Evolutionary conservation across 2,329 filamentous ascomycete genomes (phyloP).

Genomic region (Dissoconium aciculare): DNA sequence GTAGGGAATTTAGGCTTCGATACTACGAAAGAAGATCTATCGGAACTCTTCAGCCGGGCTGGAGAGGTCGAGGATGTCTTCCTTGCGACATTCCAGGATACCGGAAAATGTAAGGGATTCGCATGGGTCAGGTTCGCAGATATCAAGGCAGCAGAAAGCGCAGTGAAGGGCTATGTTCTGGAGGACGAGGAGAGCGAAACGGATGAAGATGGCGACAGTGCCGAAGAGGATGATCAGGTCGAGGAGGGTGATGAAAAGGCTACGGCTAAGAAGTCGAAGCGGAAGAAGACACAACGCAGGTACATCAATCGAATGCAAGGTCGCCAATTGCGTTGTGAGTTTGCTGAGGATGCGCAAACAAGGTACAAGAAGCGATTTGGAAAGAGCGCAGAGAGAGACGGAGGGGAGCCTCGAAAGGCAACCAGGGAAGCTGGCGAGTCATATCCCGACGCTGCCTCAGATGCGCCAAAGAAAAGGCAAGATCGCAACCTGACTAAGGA

Average conservation of each 20-base stretch:
- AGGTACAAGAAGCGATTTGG: conserved; percentile 91
- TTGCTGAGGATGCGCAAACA: conserved; percentile 77
- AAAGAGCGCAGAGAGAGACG: conserved; percentile 31
- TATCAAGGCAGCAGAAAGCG: conserved; percentile 55
- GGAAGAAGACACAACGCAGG: conserved; percentile 43
- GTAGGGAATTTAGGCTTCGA: conserved; percentile 47
- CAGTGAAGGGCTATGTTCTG: conserved; percentile 66
- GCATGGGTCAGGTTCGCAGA: conserved; percentile 88
- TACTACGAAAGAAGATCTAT: conserved; percentile 57
- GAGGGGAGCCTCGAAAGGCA: conserved; percentile 8
- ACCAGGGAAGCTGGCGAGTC: conserved; percentile 1
- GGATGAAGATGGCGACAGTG: conserved; percentile 31
- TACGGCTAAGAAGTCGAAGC: conserved; percentile 27
- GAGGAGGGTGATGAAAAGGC: conserved; percentile 26
- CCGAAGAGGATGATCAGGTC: conserved; percentile 36
- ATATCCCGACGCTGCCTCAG: neutral
- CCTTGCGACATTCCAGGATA: conserved; percentile 89
- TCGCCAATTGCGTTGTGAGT: conserved; percentile 71
- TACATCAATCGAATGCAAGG: conserved; percentile 77
- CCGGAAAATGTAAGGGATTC: conserved; percentile 94
- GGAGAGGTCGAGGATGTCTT: conserved; percentile 71
- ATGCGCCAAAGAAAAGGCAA: conserved; percentile 14
- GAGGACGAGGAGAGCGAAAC: conserved; percentile 48
- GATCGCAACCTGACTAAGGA: conserved; percentile 20
- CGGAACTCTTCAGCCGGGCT: conserved; percentile 70